Evolutionary conservation across 805 yeast genomes (phyloP).

Genomic region (Torulaspora maleeae): DNA sequence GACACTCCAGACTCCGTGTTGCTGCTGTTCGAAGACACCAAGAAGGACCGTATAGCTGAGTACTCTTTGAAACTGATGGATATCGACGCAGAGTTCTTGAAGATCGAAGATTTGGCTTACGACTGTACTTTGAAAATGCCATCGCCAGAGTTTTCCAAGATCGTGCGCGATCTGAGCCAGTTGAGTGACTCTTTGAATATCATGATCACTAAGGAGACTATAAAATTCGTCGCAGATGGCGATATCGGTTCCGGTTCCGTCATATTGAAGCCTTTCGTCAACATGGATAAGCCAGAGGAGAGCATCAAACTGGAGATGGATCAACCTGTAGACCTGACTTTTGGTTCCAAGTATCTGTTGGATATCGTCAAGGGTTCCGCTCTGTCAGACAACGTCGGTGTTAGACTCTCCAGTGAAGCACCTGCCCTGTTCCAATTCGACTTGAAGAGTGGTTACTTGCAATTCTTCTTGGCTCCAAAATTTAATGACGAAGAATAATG

Average conservation of each 20-base stretch:
- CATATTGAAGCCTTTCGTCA: conserved; percentile 75
- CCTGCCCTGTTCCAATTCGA: conserved; percentile 94
- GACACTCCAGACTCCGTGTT: conserved; percentile 76
- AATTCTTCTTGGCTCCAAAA: conserved; percentile 97
- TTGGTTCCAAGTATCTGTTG: conserved; percentile 85
- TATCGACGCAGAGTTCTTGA: conserved; percentile 89
- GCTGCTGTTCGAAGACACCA: conserved; percentile 84
- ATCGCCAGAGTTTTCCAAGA: conserved; percentile 79
- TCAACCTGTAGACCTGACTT: conserved; percentile 82
- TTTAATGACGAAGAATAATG: conserved; percentile 86
- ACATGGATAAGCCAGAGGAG: conserved; percentile 75
- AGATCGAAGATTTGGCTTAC: conserved; percentile 90
- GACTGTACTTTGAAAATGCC: conserved; percentile 87
- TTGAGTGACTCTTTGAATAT: conserved; percentile 84
- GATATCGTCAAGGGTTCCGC: conserved; percentile 90
- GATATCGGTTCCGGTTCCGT: conserved; percentile 86
- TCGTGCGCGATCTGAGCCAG: conserved; percentile 80
- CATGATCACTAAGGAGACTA: conserved; percentile 84
- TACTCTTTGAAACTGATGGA: conserved; percentile 90
- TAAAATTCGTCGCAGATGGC: conserved; percentile 86
- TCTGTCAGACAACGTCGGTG: conserved; percentile 68
- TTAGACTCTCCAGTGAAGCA: conserved; percentile 82
- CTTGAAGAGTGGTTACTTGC: conserved; percentile 78
- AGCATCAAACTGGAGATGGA: conserved; percentile 71
- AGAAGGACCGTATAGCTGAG: conserved; percentile 87